Evolutionary conservation across 495 filamentous ascomycete species (phyloP).

Genomic region (Pseudevernia furfuracea): DNA sequence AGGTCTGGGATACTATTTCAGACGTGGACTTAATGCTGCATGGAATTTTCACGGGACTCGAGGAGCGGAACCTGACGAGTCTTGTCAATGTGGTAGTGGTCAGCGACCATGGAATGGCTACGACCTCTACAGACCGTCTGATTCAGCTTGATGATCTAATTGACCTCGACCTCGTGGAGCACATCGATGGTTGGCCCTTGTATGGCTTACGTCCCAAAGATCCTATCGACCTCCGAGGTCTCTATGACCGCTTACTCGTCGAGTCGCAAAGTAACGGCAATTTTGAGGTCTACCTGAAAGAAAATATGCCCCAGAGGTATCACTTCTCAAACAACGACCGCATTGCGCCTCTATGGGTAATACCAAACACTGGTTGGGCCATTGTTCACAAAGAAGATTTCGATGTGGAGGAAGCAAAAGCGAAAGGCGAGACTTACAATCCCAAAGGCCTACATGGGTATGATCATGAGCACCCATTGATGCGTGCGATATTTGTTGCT

Average conservation of each 20-base stretch:
- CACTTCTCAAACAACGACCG: slow-evolving; percentile 45
- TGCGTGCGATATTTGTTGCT: slow-evolving; percentile 48
- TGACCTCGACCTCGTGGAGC: slow-evolving; percentile 62
- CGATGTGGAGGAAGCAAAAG: slow-evolving; percentile 35
- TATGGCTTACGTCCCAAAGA: slow-evolving; percentile 61
- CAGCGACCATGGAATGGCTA: slow-evolving; percentile 97
- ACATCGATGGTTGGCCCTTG: slow-evolving; percentile 91
- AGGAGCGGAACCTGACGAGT: slow-evolving; percentile 72
- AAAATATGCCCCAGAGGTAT: slow-evolving; percentile 44
- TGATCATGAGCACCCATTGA: slow-evolving; percentile 44
- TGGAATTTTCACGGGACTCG: slow-evolving; percentile 63
- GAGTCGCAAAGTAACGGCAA: slow-evolving; percentile 51
- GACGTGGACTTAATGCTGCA: slow-evolving; percentile 74
- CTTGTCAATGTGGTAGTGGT: slow-evolving; percentile 97
- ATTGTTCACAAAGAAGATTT: slow-evolving; percentile 44
- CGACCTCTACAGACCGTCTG: slow-evolving; percentile 70
- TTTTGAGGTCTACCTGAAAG: slow-evolving; percentile 54
- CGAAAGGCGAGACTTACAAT: slow-evolving; percentile 35
- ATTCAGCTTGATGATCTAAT: slow-evolving; percentile 91
- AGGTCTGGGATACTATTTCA: slow-evolving; percentile 66
- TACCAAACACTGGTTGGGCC: slow-evolving; percentile 47
- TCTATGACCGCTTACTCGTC: slow-evolving; percentile 33
- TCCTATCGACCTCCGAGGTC: slow-evolving; percentile 34
- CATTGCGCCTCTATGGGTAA: slow-evolving; percentile 48
- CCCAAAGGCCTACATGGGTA: slow-evolving; percentile 46